Conservation (phyloP, 306 rosid genomes). For the Vigna nakashimae region DNA sequence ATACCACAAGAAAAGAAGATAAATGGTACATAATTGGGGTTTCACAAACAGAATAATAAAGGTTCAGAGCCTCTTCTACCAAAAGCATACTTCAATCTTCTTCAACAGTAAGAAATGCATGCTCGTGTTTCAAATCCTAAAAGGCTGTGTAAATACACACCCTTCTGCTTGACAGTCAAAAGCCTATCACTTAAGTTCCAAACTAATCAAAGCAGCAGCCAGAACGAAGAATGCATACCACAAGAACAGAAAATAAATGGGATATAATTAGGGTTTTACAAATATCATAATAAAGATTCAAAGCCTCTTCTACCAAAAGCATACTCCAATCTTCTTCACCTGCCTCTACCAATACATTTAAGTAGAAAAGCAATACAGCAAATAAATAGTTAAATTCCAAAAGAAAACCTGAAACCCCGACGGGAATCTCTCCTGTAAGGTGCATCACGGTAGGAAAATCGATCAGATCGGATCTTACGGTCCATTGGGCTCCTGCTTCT, state of each 20-base stretch:
- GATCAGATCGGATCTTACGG: conserved; percentile 96
- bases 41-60: conserved; percentile 19
- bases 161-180: too few species aligned
- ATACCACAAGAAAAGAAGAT: conserved; percentile 21
- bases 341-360: conserved; percentile 46
- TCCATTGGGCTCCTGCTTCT: conserved; percentile 93
- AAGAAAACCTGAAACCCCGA: conserved; percentile 97
- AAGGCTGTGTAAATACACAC: too few species aligned
- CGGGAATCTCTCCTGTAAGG: conserved; percentile 96
- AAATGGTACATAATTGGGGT: neutral
- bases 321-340: conserved; percentile 36
- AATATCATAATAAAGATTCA: conserved; percentile 13
- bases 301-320: conserved; percentile 42
- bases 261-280: conserved; percentile 15
- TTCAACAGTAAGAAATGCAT: conserved; percentile 29
- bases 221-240: conserved; percentile 28
- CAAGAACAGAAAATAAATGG: conserved; percentile 12
- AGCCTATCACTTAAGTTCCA: too few species aligned
- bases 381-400: conserved; percentile 51
- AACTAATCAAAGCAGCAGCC: neutral
- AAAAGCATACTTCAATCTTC: conserved; percentile 32
- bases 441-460: conserved; percentile 91
- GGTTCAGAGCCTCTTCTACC: conserved; percentile 41
- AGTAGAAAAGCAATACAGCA: conserved; percentile 43
- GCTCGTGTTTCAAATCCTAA: too few species aligned